Conservation (phyloP, 163 green algal genomes). For the Scenedesmus sp. region DNA sequence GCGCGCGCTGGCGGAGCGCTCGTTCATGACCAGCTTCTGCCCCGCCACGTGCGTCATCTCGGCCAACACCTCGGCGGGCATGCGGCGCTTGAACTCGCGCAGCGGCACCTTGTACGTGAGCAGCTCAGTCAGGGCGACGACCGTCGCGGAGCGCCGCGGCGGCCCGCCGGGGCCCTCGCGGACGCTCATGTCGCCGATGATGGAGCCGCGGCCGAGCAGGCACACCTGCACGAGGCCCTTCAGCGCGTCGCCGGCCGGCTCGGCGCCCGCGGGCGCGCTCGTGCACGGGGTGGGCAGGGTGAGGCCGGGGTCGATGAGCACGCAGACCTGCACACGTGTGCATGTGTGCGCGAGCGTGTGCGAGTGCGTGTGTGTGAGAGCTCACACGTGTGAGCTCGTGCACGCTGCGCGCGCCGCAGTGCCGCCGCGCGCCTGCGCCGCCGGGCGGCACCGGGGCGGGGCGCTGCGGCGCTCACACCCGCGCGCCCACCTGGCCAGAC, state of each 20-base stretch:
- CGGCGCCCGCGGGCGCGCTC: too few species aligned
- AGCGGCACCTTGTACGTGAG: slow-evolving; percentile 43
- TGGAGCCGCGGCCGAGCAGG: slow-evolving; percentile 34
- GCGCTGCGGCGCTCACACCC: not conserved
- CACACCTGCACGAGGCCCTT: slow-evolving; percentile 35
- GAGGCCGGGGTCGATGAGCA: slow-evolving; percentile 38
- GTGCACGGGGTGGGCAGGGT: slow-evolving; percentile 18
- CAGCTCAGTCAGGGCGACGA: slow-evolving; percentile 40
- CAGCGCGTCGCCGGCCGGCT: not conserved
- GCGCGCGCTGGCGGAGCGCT: slow-evolving; percentile 18
- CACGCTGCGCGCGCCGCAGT: too few species aligned
- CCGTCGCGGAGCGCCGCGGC: slow-evolving; percentile 12
- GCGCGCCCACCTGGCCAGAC: slow-evolving; percentile 25
- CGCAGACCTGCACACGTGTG: slow-evolving; percentile 30
- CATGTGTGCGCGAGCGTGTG: too few species aligned
- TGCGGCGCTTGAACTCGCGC: slow-evolving; percentile 26
- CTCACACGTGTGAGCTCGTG: too few species aligned
- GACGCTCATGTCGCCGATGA: slow-evolving; percentile 45
- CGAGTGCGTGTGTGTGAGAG: too few species aligned
- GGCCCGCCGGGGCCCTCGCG: not conserved
- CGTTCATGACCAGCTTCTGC: slow-evolving; percentile 42
- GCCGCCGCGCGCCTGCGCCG: too few species aligned
- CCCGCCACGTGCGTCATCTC: slow-evolving; percentile 26
- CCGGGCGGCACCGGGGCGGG: too few species aligned
- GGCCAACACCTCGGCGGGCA: slow-evolving; percentile 33